Base-by-base conservation (phyloP, 2,329 filamentous ascomycete species). In the Scedosporium aurantiacum region DNA sequence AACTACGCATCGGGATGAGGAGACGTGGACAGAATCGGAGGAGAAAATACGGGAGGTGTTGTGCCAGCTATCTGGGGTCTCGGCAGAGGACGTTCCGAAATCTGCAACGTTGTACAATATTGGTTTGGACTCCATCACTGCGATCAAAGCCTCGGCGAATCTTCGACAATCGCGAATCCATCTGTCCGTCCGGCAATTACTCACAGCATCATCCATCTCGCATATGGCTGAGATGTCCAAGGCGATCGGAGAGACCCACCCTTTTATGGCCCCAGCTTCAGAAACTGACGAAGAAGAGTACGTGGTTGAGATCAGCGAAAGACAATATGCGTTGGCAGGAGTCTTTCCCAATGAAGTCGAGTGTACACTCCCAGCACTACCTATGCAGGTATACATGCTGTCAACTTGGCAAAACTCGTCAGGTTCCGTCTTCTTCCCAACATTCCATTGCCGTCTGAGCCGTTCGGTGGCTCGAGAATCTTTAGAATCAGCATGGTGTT, bases 91-190 rank as follows among this genome's bases (percentile, higher is more conserved):
- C 1, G 88, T 96, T 59, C 72, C 75, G 2, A 79, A 78, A 61
- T 76, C 78, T 0, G 82, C 85, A 58, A 90, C 82, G 0, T 82
- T 96, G 12, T 96, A 94, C 71, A 86, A 94, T 64, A 79, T 97
- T 1, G 92, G 92, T 0, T 82, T 97, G 1, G 92, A 97, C 70
- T 97, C 92, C 0, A 96, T 97, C 71, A 93, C 87, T 65, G 88
- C 91, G 1, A 94, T 97, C 75, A 95, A 94, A 68, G 85, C 91
- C 3, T 84, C 86, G 7, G 82, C 87, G 0, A 76, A 91, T 6
- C 75, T 97, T 3, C 85, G 83, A 50, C 88, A 82, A 65, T 73
- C 79, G 50, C 82, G 79, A 0, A 72, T 96, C 6, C 72, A 75
- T 12, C 71, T 96, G 1, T 79, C 80, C 40, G 88, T 93, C 2